These are phyloP conservation scores for Volvox carteri DNA, from an alignment of 163 green algal species.

Conservation along the genomic window DNA sequence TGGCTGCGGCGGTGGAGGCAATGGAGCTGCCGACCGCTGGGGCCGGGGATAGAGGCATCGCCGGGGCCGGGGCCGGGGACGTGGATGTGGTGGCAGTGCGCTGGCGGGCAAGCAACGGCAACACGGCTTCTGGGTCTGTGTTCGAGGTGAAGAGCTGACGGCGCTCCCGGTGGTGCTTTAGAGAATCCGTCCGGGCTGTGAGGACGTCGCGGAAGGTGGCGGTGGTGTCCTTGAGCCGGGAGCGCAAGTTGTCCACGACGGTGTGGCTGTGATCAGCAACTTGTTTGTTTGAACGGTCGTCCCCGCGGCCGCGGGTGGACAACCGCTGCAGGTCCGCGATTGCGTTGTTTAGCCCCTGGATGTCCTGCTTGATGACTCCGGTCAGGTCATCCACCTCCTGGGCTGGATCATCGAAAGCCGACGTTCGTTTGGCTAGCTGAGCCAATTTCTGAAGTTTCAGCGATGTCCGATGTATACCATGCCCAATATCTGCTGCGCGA, in stretches of 20 bases:
- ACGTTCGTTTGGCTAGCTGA: slow-evolving; percentile 96
- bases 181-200: slow-evolving; percentile 90
- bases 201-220: slow-evolving; percentile 89
- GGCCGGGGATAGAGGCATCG: no score
- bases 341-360: slow-evolving; percentile 90
- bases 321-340: slow-evolving; percentile 93
- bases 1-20: not conserved
- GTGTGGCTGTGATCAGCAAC: slow-evolving; percentile 84
- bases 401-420: slow-evolving; percentile 98
- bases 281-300: slow-evolving; percentile 76
- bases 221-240: slow-evolving; percentile 94
- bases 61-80: no score
- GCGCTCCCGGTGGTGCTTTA: slow-evolving; percentile 91
- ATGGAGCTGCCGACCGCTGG: not conserved
- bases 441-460: slow-evolving; percentile 94
- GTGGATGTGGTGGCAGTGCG: not conserved
- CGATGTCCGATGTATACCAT: slow-evolving; percentile 93
- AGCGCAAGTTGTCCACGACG: slow-evolving; percentile 94
- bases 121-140: slow-evolving; percentile 59
- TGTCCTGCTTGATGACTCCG: slow-evolving; percentile 95
- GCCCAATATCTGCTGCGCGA: slow-evolving; percentile 90
- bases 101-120: slow-evolving; percentile 60
- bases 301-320: slow-evolving; percentile 57
- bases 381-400: slow-evolving; percentile 92
- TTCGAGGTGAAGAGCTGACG: slow-evolving; percentile 87